Percentiles rank a stretch among this genome's conserved stretches.
phyloP scores from a whole-genome alignment of 441 rosid genomes.

The Geranium incanum region DNA sequence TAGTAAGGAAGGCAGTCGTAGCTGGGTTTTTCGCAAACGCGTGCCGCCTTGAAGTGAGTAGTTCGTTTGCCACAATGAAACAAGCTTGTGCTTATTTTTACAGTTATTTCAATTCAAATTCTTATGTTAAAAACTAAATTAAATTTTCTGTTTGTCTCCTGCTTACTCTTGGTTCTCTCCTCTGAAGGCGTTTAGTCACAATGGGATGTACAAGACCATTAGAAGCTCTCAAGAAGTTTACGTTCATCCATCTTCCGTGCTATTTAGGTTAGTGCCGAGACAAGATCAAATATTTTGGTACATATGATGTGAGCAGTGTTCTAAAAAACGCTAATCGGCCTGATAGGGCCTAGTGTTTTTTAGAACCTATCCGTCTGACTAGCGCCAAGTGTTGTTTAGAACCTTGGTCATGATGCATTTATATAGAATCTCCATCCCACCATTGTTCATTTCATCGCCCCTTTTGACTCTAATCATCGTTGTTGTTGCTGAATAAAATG shows the following conservation, averaged over 20 bases:
- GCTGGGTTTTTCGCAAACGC: conserved; percentile 91
- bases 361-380: too few species aligned
- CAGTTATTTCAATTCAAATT: not conserved
- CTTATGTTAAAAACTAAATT: not conserved
- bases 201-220: conserved; percentile 79
- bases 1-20: conserved; percentile 70
- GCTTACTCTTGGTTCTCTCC: conserved; percentile 8
- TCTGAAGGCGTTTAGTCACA: conserved; percentile 57
- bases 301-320: not conserved
- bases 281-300: conserved; percentile 6
- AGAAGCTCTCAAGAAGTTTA: conserved; percentile 87
- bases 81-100: not conserved
- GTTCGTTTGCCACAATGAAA: conserved; percentile 9
- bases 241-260: conserved; percentile 83
- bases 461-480: not conserved
- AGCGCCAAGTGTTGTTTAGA: too few species aligned
- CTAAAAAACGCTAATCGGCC: too few species aligned
- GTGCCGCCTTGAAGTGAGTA: conserved; percentile 65
- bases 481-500: not conserved
- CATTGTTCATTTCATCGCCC: too few species aligned
- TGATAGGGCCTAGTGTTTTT: too few species aligned
- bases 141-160: conserved; percentile 10
- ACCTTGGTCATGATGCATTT: too few species aligned
- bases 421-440: too few species aligned
- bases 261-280: conserved; percentile 59